These are phyloP conservation scores for Fraxinus sp. DNA, from an alignment of 305 asterid genomes.

Conservation along the genomic window DNA sequence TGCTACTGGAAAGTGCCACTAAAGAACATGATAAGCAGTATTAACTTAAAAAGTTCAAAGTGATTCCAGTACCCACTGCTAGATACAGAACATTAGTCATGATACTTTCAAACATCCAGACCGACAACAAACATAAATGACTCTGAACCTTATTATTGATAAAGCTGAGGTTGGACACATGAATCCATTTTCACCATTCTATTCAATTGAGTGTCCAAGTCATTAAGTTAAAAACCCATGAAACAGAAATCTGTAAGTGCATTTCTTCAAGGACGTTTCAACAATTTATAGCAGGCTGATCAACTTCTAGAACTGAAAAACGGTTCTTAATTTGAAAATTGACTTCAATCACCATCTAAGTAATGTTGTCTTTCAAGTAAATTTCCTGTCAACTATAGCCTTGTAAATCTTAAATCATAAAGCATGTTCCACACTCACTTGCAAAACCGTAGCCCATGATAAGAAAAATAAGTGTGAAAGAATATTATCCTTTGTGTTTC, in stretches of 20 bases:
- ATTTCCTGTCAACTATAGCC: not conserved
- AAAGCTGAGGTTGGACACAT: not conserved
- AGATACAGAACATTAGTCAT: constrained; percentile 1
- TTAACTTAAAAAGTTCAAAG: not conserved
- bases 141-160: not conserved
- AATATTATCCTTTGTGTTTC: not conserved
- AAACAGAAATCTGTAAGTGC: not conserved
- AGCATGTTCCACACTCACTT: not conserved
- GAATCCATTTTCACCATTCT: not conserved
- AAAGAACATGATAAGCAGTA: not conserved
- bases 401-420: constrained; percentile 5
- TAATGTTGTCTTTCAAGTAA: constrained; percentile 8
- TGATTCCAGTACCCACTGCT: constrained; percentile 4
- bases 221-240: not conserved
- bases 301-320: not conserved
- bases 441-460: not conserved
- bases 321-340: not conserved
- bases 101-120: constrained; percentile 4
- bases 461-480: not conserved
- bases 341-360: not conserved
- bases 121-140: not conserved
- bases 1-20: not conserved
- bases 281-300: constrained; percentile 1
- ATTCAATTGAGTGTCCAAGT: not conserved
- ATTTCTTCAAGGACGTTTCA: constrained; percentile 4